Evolutionary conservation across 257 asterid genomes (phyloP), one percentile per base, ranked within the genome.

Genomic region (Striga asiatica): DNA sequence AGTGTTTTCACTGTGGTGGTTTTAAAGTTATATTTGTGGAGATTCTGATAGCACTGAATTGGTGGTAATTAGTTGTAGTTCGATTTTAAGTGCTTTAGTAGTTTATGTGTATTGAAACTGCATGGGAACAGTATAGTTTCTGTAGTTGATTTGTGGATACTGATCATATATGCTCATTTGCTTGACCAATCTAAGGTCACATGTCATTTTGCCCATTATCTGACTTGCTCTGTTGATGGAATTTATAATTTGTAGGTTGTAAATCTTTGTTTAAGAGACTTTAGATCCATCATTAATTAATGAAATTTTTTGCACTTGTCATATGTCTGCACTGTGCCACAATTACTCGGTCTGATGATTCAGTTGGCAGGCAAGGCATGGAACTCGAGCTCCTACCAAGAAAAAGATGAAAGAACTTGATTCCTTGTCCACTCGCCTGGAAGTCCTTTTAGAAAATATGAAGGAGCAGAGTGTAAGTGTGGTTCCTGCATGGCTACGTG

Each of bases 321-420:
- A 16, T 50, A 14, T 38, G 50, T 6, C 27, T 25, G 29, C 8
- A 56, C 48, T 35, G 9, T 50, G 54, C 46, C 12, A 8, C 32
- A 51, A 18, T 60, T 43, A 62, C 59, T 6, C 34, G 50, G 24
- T n/a, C n/a, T n/a, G n/a, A n/a, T n/a, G n/a, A n/a, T n/a, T n/a
- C n/a, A n/a, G n/a, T 52, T 61, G 64, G 51, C 74, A 92, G 99
- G 93, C 97, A 58, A 82, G 97, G 76, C 97, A 92, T 61, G 97
- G 97, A 32, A 82, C 99, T 43, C 85, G 99, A 10, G 95, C 99
- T 68, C 97, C 99, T 39, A 92, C 97, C 5, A 88, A 82, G 80
- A 92, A 88, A 74, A 88, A 76, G 74, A 60, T 88, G 71, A 81
- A 78, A 71, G 79, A 71, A 50, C 72, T 92, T 38, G 97, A 78